Base-by-base conservation (phyloP, 805 yeast species). In the Yamadazyma laniorum region DNA sequence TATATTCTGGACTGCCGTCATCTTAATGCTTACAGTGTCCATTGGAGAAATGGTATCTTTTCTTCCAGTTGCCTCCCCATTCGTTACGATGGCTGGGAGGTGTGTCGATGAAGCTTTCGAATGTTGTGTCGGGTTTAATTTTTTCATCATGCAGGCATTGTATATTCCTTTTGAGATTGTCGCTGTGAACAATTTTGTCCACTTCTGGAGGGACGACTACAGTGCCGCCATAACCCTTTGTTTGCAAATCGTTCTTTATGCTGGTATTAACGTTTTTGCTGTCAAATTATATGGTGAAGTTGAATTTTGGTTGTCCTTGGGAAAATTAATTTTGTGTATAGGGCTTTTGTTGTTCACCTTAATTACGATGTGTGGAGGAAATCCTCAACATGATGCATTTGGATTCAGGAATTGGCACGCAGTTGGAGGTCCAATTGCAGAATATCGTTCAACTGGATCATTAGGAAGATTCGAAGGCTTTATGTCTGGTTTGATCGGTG, bases 151-250 rank as follows among this genome's bases (percentile, higher is more conserved):
- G 49, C 43, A 50, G 32, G 38, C 48, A 6, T 56, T 69, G 39
- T 69, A 68, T 46, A 68, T 72, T 47, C 77, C 77, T 9, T 70
- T 70, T 63, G 56, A 74, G 62, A 60, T 72, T 37, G 66, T 70
- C 15, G 65, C 67, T 48, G 74, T 74, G 37, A 76, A 77, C 42
- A 72, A 77, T 18, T 72, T 77, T 67, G 58, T 79, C 25, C 80
- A 72, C 48, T 74, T 57, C 48, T 74, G 79, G 78, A 55, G 74
- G 45, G 66, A 59, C 38, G 75, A 69, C 47, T 74, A 69, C 47
- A 62, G 69, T 18, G 69, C 77, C 9, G 78, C 72, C 15, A 71
- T 72, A 34, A 63, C 77, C 9, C 58, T 72, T 26, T 61, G 65
- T 12, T 47, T 66, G 28, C 75, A 70, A 44, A 58, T 74, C 34